phyloP scores from a whole-genome alignment of 202 grass and related monocot genomes.

The Brachypodium distachyon region DNA sequence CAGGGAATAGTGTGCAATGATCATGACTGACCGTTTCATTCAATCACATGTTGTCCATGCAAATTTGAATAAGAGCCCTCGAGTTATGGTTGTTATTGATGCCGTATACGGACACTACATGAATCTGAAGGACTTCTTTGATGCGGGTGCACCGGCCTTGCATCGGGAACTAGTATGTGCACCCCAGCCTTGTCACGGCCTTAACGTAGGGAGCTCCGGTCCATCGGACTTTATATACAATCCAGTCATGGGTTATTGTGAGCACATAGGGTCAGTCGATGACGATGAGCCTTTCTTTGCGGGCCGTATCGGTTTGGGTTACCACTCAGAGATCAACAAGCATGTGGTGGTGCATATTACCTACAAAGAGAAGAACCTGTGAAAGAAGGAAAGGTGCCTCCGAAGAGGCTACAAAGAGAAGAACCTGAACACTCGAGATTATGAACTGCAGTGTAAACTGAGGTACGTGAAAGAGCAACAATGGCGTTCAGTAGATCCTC shows the following conservation, averaged over 20 bases:
- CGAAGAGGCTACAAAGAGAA: no score
- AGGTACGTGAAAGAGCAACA: background rate
- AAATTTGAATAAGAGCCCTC: constrained; percentile 7
- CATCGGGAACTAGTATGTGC: background rate
- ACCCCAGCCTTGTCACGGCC: background rate
- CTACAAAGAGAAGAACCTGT: constrained; percentile 1
- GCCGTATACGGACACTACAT: background rate
- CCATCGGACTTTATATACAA: constrained; percentile 12
- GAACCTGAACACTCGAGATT: background rate
- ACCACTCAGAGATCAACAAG: background rate
- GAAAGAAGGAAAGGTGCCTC: no score
- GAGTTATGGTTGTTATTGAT: background rate
- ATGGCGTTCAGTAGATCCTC: background rate
- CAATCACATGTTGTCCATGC: background rate
- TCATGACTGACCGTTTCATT: background rate
- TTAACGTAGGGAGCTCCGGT: background rate
- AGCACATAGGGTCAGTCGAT: background rate
- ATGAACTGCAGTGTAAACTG: background rate
- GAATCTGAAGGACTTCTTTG: background rate
- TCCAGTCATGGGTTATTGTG: background rate
- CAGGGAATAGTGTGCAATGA: background rate
- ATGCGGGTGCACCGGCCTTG: no score
- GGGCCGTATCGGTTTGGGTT: background rate
- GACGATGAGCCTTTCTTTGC: background rate
- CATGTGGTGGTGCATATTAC: background rate